Percentiles rank a stretch among this genome's conserved stretches.
Conservation (phyloP, 2,329 filamentous ascomycete genomes). For the Colletotrichum sp. region DNA sequence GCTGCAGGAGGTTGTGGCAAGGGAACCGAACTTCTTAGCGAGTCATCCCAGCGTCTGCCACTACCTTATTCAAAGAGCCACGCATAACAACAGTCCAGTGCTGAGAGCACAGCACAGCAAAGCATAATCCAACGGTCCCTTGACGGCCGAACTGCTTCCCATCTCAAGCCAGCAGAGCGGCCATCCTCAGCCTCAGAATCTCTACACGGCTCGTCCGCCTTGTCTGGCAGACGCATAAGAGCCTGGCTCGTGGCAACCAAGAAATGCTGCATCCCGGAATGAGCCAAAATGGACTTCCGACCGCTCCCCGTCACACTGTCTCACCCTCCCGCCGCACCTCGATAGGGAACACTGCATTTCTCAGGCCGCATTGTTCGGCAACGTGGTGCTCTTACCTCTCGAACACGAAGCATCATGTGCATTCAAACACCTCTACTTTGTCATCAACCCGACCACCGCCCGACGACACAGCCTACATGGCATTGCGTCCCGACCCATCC, state of each 20-base stretch:
- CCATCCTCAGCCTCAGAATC: slow-evolving; percentile 6
- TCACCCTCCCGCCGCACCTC: background rate
- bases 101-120: background rate
- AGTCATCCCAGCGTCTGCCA: background rate
- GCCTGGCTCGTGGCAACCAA: background rate
- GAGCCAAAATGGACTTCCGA: background rate
- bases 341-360: background rate
- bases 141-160: background rate
- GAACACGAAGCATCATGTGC: background rate
- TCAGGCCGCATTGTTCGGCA: background rate
- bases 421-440: background rate
- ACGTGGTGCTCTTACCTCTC: background rate
- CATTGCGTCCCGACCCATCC: background rate
- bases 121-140: background rate
- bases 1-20: slow-evolving; percentile 5
- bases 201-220: background rate
- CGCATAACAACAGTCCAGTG: background rate
- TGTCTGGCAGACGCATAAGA: background rate
- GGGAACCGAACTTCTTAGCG: background rate
- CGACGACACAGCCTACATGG: background rate
- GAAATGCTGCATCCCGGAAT: background rate
- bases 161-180: background rate
- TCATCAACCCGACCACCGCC: background rate
- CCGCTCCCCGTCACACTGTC: background rate
- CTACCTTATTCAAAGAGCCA: background rate